Base-by-base conservation (phyloP, 2,329 filamentous ascomycete species). In the Incumbomyces lentus region DNA sequence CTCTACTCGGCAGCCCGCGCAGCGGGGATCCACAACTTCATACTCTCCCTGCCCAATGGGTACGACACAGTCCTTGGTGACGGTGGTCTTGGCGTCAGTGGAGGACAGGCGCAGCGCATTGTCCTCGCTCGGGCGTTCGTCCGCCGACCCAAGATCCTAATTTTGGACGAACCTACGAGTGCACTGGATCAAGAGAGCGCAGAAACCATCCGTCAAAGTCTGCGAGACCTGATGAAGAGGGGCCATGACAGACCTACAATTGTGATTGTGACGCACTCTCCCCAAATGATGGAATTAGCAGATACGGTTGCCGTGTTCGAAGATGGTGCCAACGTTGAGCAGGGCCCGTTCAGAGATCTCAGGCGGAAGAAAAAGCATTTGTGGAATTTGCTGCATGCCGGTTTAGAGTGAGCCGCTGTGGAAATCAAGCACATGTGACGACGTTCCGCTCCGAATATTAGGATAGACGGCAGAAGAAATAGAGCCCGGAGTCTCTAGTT, bases 101-200 rank as follows among this genome's bases (percentile, higher is more conserved):
- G 86, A 0, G 90, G 90, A 0, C 89, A 95, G 62, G 78, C 82
- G 0, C 89, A 95, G 61, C 74, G 87, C 1, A 64, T 95, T 1
- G 81, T 81, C 16, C 88, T 95, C 50, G 87, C 89, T 0, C 73
- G 89, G 1, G 87, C 88, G 0, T 68, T 95, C 0, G 74, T 84
- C 0, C 74, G 86, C 0, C 69, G 73, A 12, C 88, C 88, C 0
- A 72, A 75, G 34, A 69, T 95, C 2, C 66, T 95, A 13, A 74
- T 95, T 2, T 67, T 95, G 1, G 90, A 96, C 57, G 89, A 95
- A 65, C 86, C 88, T 1, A 95, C 89, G 0, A 85, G 81, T 19
- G 82, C 84, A 0, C 69, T 96, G 0, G 89, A 95, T 58, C 71
- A 74, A 0, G 76, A 81, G 54, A 82, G 75, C 33, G 81, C 85